phyloP scores from a whole-genome alignment of 164 flowering plant genomes.

The Piper betle region DNA sequence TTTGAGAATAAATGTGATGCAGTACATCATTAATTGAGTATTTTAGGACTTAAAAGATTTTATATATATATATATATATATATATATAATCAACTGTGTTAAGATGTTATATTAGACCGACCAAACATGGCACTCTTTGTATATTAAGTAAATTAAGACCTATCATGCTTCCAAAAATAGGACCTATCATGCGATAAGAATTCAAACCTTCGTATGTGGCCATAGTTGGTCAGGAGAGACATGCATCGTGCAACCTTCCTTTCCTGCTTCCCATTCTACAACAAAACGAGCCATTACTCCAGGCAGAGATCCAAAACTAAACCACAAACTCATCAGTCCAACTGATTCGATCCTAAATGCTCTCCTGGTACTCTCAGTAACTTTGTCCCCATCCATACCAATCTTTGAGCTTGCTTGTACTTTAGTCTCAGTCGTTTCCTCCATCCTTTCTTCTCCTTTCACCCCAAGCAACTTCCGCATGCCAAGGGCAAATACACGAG shows the following conservation, averaged over 20 bases:
- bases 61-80: too few relatives aligned
- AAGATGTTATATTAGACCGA: too few relatives aligned
- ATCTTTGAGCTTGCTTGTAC: conserved; percentile 28
- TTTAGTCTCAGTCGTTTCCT: conserved; percentile 53
- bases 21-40: too few relatives aligned
- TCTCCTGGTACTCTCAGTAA: conserved; percentile 68
- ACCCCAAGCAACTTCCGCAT: conserved; percentile 91
- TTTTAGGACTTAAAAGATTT: too few relatives aligned
- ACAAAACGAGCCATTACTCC: conserved; percentile 95
- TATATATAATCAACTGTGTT: too few relatives aligned
- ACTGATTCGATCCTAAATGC: conserved; percentile 92
- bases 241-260: conserved; percentile 99
- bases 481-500: conserved; percentile 82
- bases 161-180: too few relatives aligned
- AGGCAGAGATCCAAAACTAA: conserved; percentile 68
- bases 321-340: conserved; percentile 95
- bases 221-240: conserved; percentile 98
- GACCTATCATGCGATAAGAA: too few relatives aligned
- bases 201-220: conserved; percentile 94
- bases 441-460: conserved; percentile 57
- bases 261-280: conserved; percentile 95
- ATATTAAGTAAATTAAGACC: too few relatives aligned
- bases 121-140: too few relatives aligned
- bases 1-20: too few relatives aligned
- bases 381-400: conserved; percentile 41